Conservation (phyloP, 163 green algal species). For the Dunaliella salina region DNA sequence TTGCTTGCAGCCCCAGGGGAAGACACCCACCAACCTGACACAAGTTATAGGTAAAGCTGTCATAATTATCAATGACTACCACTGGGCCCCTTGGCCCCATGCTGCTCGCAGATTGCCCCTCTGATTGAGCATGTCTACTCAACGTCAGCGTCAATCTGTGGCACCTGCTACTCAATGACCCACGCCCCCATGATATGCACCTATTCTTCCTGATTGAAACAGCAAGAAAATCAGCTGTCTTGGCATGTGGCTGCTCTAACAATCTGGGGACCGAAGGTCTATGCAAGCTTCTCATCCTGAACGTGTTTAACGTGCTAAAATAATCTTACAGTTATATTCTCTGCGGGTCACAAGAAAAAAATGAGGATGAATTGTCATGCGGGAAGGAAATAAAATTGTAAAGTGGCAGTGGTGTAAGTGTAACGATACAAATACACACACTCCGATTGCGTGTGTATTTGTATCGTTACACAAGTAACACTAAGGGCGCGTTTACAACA, state of each 20-base stretch:
- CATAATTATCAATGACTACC: constrained; percentile 98
- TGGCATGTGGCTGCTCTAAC: not conserved
- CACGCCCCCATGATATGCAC: no score
- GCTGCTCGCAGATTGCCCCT: not conserved
- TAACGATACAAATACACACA: no score
- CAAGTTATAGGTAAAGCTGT: constrained; percentile 99
- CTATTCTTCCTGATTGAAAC: not conserved
- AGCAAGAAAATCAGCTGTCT: not conserved
- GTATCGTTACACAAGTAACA: no score
- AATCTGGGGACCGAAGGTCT: not conserved
- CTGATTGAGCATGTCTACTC: not conserved
- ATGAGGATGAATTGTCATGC: no score
- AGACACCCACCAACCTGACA: constrained; percentile 65
- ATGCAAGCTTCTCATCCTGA: no score
- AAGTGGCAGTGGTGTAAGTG: no score
- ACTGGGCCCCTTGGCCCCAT: constrained; percentile 53
- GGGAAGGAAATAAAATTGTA: no score
- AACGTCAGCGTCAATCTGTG: not conserved
- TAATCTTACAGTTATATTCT: no score
- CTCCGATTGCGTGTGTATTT: no score
- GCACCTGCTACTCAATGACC: not conserved
- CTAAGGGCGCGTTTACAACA: no score
- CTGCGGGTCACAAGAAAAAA: not conserved
- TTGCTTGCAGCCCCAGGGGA: no score
- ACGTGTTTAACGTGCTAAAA: no score